These are phyloP conservation scores for Podospora pseudopauciseta DNA, from an alignment of 495 filamentous ascomycete genomes.

Conservation along the genomic window DNA sequence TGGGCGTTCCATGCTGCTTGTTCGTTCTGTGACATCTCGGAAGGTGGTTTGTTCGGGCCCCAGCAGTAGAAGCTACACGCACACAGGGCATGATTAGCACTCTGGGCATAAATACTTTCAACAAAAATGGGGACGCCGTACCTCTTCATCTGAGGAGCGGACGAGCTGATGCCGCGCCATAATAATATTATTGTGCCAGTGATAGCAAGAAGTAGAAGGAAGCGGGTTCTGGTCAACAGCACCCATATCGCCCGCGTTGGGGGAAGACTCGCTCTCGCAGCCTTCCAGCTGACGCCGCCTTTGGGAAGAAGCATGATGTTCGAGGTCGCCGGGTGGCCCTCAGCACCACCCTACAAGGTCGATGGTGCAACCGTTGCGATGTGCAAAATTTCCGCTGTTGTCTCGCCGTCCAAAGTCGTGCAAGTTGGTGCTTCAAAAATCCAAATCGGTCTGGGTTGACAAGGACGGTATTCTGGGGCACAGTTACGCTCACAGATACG, in stretches of 20 bases:
- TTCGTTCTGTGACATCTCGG: constrained; percentile 89
- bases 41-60: constrained; percentile 86
- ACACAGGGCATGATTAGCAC: constrained; percentile 13
- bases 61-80: constrained; percentile 89
- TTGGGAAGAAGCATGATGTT: constrained; percentile 66
- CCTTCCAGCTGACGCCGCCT: constrained; percentile 90
- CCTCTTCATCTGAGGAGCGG: constrained; percentile 89
- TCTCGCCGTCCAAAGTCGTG: constrained; percentile 11
- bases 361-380: constrained; percentile 13
- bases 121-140: constrained; percentile 39
- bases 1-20: constrained; percentile 85
- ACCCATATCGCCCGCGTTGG: constrained; percentile 76
- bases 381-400: constrained; percentile 8
- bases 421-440: constrained; percentile 2
- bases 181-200: constrained; percentile 72
- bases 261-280: constrained; percentile 74
- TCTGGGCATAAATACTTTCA: background rate
- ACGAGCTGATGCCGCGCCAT: constrained; percentile 82
- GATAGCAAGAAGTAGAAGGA: constrained; percentile 70
- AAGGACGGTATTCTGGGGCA: background rate
- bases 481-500: background rate
- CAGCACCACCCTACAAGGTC: constrained; percentile 31
- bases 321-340: constrained; percentile 35
- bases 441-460: background rate
- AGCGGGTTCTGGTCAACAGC: constrained; percentile 72